Percentiles rank a stretch among this genome's conserved stretches.
These are phyloP conservation scores for Ballota nigra DNA, from an alignment of 257 asterid genomes.

Conservation along the genomic window DNA sequence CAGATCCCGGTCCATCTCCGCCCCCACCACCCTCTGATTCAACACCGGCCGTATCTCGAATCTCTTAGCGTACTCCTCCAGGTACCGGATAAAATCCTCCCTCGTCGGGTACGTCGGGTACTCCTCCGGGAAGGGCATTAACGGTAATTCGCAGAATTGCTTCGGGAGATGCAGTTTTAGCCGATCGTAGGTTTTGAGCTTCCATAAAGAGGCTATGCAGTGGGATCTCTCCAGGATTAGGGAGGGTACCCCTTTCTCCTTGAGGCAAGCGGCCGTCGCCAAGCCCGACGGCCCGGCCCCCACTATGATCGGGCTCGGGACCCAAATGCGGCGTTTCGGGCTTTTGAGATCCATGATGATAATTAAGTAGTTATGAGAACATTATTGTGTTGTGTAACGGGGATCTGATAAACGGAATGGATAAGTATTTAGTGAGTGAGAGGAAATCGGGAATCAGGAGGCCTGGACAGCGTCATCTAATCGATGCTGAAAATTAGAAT, in stretches of 20 bases:
- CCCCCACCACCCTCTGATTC: constrained; percentile 39
- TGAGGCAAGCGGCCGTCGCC: constrained; percentile 68
- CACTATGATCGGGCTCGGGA: constrained; percentile 55
- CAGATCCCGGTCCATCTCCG: constrained; percentile 36
- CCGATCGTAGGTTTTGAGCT: constrained; percentile 67
- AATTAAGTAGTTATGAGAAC: neutral
- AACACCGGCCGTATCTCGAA: constrained; percentile 59
- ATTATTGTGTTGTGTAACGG: no score
- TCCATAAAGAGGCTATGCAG: constrained; percentile 82
- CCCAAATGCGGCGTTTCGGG: constrained; percentile 28
- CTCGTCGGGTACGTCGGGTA: constrained; percentile 60
- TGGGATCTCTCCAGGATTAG: constrained; percentile 60
- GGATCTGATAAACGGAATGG: no score
- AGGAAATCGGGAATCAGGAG: constrained; percentile 12
- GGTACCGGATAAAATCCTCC: constrained; percentile 48
- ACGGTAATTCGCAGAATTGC: constrained; percentile 69
- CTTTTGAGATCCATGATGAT: neutral
- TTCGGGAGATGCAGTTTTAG: constrained; percentile 74
- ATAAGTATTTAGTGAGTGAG: neutral
- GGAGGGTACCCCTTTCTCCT: constrained; percentile 47
- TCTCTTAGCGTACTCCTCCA: constrained; percentile 48
- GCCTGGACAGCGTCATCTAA: neutral
- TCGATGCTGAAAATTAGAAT: neutral
- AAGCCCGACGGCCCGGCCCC: constrained; percentile 82
- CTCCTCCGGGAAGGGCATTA: constrained; percentile 49